Base-by-base conservation (phyloP, 768 basidiomycete species). In the Xerocomellus intermedius region DNA sequence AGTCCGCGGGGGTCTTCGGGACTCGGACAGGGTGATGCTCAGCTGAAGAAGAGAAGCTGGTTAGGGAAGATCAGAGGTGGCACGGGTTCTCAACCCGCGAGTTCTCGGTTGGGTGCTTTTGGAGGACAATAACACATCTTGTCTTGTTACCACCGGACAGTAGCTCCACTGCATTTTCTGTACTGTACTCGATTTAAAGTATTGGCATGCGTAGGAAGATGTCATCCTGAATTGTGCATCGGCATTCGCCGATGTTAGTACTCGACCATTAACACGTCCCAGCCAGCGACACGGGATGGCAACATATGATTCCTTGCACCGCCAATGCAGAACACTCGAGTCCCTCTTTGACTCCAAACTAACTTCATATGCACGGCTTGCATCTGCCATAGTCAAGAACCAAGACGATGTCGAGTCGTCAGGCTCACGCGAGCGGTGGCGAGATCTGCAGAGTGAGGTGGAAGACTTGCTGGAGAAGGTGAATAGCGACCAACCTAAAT, bases 321-420 rank as follows among this genome's bases (percentile, higher is more conserved):
- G 94, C 50, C 94, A 96, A 72, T 92, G 92, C 73, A 81, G 95
- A 64, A 94, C 94, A 5, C 84, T 98, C 26, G 96, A 98, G 69
- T 92, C 93, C 43, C 80, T 93, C 22, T 89, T 98, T 59, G 93
- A 97, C 67, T 76, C 89, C 32, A 96, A 97, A 70, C 79, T 99
- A 30, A 92, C 92, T 1, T 79, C 91, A 10, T 98, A 98, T 73
- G 84, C 92, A 19, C 90, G 92, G 62, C 77, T 97, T 39, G 93
- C 90, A 8, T 82, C 88, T 5, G 78, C 77, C 30, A 79, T 87
- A 57, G 81, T 82, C 13, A 77, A 72, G 41, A 72, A 81, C 56
- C 72, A 77, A 39, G 64, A 66, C 46, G 89, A 88, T 65, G 62
- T 91, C 26, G 90, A 91, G 67, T 82, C 88, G 5, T 77, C 80